Evolutionary conservation across 768 basidiomycete species (phyloP).

Genomic region (Russula abietina): DNA sequence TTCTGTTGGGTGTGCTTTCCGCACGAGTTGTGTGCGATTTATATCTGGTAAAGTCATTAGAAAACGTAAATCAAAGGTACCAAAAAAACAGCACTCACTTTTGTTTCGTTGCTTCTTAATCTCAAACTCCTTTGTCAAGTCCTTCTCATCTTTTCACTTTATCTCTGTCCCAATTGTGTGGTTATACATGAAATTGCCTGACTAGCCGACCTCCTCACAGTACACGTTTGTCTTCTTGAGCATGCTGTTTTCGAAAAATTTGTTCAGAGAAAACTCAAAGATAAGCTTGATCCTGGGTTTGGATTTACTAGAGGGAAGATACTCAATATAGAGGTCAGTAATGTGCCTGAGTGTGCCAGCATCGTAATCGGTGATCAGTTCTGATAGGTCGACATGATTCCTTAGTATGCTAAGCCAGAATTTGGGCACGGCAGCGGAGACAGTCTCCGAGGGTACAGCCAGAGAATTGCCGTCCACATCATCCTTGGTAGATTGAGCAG

Average conservation of each 20-base stretch:
- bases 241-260: constrained; percentile 78
- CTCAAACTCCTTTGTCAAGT: constrained; percentile 99
- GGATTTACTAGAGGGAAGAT: too few species aligned
- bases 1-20: constrained; percentile 84
- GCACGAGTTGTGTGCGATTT: constrained; percentile 73
- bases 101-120: constrained; percentile 99
- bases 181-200: constrained; percentile 96
- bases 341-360: constrained; percentile 80
- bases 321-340: too few species aligned
- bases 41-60: constrained; percentile 46
- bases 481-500: constrained; percentile 65
- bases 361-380: constrained; percentile 91
- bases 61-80: neutral
- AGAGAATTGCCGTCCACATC: constrained; percentile 64
- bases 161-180: constrained; percentile 87
- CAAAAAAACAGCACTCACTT: constrained; percentile 46
- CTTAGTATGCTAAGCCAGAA: too few species aligned
- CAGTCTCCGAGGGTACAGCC: constrained; percentile 27
- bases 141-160: too few species aligned
- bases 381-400: constrained; percentile 73
- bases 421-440: constrained; percentile 62
- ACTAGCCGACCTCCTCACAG: constrained; percentile 87
- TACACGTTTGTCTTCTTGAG: constrained; percentile 95
- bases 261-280: constrained; percentile 78
- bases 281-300: constrained; percentile 89